These are phyloP conservation scores for Xerocomellus intermedius DNA, from an alignment of 768 basidiomycete species.

Conservation along the genomic window DNA sequence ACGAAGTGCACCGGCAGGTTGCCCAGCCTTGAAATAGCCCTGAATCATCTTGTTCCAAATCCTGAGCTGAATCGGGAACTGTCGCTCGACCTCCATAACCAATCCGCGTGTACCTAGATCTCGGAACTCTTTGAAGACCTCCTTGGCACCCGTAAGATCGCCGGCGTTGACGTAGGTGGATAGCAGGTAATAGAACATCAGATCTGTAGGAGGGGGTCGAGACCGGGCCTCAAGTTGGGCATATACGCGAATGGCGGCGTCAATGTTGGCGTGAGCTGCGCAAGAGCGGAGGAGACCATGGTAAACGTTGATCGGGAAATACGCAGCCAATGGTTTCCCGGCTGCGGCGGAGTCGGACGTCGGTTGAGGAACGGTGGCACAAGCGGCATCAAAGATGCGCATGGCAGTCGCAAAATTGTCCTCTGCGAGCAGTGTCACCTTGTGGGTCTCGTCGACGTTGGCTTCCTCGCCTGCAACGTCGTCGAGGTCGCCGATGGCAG, in stretches of 20 bases:
- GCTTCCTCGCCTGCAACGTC: conserved; percentile 13
- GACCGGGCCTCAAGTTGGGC: conserved; percentile 51
- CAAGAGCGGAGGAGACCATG: conserved; percentile 59
- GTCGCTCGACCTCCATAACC: conserved; percentile 17
- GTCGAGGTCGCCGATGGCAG: conserved; percentile 1
- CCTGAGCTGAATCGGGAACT: conserved; percentile 39
- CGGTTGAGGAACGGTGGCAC: conserved; percentile 29
- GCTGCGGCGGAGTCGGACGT: conserved; percentile 9
- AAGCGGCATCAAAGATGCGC: conserved; percentile 65
- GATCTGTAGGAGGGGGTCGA: conserved; percentile 31
- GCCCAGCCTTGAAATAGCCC: conserved; percentile 63
- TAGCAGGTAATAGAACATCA: conserved; percentile 55
- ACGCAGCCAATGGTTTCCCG: conserved; percentile 4
- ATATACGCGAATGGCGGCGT: conserved; percentile 64
- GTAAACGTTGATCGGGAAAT: conserved; percentile 44
- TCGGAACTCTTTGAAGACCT: conserved; percentile 63
- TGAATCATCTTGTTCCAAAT: conserved; percentile 79
- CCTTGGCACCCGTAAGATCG: conserved; percentile 49
- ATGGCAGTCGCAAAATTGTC: conserved; percentile 71
- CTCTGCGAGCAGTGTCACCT: conserved; percentile 52
- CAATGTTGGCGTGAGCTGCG: conserved; percentile 52
- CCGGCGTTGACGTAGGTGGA: conserved; percentile 52
- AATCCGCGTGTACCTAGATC: conserved; percentile 39
- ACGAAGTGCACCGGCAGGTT: conserved; percentile 60
- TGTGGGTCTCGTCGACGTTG: conserved; percentile 32